A percentile compares a stretch with the other conserved stretches of the same genome.
Conservation (phyloP, 768 basidiomycete species). For the Macrolepiota fuliginosa region DNA sequence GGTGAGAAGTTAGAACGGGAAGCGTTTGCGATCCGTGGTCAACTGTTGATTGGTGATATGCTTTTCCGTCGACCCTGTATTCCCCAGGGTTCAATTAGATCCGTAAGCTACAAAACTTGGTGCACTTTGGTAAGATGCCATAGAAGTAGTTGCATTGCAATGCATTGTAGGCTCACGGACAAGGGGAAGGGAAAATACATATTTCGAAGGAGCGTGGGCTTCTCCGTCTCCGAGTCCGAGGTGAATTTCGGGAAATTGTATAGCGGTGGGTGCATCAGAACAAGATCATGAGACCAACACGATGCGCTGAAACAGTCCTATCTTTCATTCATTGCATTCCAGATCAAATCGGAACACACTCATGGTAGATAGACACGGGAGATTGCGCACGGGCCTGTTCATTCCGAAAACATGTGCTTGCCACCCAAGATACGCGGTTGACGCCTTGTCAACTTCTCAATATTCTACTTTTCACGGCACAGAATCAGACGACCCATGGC, state of each 20-base stretch:
- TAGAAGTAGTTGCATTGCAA: not conserved
- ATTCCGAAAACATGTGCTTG: not conserved
- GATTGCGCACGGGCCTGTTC: not conserved
- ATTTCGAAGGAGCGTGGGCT: not conserved
- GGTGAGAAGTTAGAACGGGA: not conserved
- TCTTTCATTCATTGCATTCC: not conserved
- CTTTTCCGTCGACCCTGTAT: slow-evolving; percentile 7
- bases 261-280: not conserved
- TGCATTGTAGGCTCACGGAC: not conserved
- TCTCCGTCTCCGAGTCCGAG: slow-evolving; percentile 1
- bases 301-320: not conserved
- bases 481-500: not conserved
- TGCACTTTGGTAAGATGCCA: not conserved
- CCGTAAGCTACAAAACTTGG: not conserved
- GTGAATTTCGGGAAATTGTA: not conserved
- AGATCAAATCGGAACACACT: not conserved
- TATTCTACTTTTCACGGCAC: not conserved
- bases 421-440: not conserved
- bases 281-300: slow-evolving; percentile 2
- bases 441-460: not conserved
- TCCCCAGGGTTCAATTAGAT: slow-evolving; percentile 4
- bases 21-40: not conserved
- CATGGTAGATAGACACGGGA: not conserved
- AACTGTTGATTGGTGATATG: not conserved
- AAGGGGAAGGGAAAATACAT: not conserved